Base-by-base conservation (phyloP, 495 filamentous ascomycete genomes). In the Aspergillus bertholletiae region DNA sequence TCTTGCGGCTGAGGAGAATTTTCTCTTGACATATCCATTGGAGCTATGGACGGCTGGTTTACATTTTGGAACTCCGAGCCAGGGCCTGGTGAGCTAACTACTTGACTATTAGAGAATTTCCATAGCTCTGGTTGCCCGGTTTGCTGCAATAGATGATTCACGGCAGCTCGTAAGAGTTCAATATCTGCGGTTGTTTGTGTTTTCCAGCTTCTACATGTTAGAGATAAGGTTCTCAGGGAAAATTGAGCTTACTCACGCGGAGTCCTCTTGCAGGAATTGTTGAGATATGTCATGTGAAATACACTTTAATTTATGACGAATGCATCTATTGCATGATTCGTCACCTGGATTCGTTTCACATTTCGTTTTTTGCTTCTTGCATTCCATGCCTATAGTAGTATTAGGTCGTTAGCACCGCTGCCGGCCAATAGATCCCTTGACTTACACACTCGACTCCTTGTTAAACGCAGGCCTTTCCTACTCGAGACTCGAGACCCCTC, bases 301-400 rank as follows among this genome's bases (percentile, higher is more conserved):
- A 39, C 54, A 51, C 28, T 51, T 18, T 0, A 57, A n/a, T 3
- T 47, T 47, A 23, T 47, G 22, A 1, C 26, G 46, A 7, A 49
- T 2, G 28, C 53, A 55, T 8, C 46, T 30, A 9, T 24, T 45
- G 28, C 53, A 55, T 28, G 53, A 26, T 8, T 22, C 35, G 2
- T 55, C 22, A 20, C 34, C 53, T 4, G 18, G 35, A 6, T 49
- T 47, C 9, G 46, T 47, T 15, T 49, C 35, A 46, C 53, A 55
- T 49, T 55, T 55, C 35, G 46, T 55, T 37, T 55, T 55, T 17
- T 49, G 53, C 18, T 28, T 55, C 35, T 50, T 49, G 37, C 53
- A 55, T 40, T 55, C 53, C 15, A 46, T 47, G 35, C 53, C 53
- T 55, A 18, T 6, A 4, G 8, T n/a, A n/a, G n/a, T n/a, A n/a